Conservation (phyloP, 495 filamentous ascomycete genomes). For the Daldinia loculata region DNA sequence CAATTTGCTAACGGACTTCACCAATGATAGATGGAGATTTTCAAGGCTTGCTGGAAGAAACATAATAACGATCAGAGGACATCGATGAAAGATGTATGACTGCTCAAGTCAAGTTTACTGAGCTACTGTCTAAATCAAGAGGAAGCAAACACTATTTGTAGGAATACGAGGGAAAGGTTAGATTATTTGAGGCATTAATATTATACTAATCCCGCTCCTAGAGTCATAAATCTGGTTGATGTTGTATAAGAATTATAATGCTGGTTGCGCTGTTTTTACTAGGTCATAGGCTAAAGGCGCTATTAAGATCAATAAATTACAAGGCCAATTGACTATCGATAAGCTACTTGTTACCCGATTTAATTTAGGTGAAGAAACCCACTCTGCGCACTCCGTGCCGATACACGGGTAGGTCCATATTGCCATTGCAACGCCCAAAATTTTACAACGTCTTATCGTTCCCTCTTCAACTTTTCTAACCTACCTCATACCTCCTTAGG, state of each 20-base stretch:
- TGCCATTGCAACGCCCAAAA: constrained; percentile 3
- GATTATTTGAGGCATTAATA: constrained; percentile 40
- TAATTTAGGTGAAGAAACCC: constrained; percentile 3
- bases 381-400: background rate
- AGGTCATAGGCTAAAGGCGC: background rate
- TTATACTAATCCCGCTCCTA: constrained; percentile 22
- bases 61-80: constrained; percentile 90
- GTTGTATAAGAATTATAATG: background rate
- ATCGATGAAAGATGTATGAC: constrained; percentile 69
- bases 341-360: constrained; percentile 1
- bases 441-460: constrained; percentile 13
- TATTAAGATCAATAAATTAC: background rate
- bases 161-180: no score
- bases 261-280: background rate
- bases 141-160: constrained; percentile 4
- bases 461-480: background rate
- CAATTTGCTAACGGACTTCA: constrained; percentile 30
- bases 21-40: constrained; percentile 81
- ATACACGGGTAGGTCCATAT: background rate
- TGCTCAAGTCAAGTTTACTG: background rate
- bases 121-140: background rate
- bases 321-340: constrained; percentile 25
- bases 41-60: constrained; percentile 90
- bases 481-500: no score
- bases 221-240: background rate